phyloP scores from a whole-genome alignment of 139 green algal genomes.

The Coelastrella sp. region DNA sequence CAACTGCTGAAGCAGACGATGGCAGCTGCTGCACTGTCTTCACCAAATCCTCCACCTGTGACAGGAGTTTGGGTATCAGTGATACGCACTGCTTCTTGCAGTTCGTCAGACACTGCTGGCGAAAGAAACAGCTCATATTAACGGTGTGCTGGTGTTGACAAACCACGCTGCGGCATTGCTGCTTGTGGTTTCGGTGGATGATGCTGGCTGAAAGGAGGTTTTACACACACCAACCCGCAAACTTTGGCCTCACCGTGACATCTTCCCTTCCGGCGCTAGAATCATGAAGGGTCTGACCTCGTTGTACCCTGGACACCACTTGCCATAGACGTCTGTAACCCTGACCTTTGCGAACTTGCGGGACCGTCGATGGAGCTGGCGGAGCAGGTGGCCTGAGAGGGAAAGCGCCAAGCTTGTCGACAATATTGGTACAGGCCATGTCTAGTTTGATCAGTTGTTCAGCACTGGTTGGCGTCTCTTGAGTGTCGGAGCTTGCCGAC shows the following conservation, averaged over 20 bases:
- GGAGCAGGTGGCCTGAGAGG: not conserved
- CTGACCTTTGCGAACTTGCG: conserved; percentile 47
- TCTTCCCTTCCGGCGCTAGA: not conserved
- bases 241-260: conserved; percentile 6
- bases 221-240: too few species aligned
- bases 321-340: conserved; percentile 88
- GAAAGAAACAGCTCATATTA: too few species aligned
- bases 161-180: too few species aligned
- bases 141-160: too few species aligned
- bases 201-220: too few species aligned
- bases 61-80: not conserved
- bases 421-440: not conserved
- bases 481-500: not conserved
- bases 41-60: conserved; percentile 79
- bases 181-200: too few species aligned
- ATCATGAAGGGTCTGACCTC: conserved; percentile 60
- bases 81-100: not conserved
- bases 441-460: not conserved
- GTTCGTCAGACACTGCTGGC: too few species aligned
- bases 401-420: not conserved
- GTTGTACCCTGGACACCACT: conserved; percentile 65
- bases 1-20: conserved; percentile 61
- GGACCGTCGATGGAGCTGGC: not conserved
- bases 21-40: conserved; percentile 67
- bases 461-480: not conserved